phyloP scores from a whole-genome alignment of 768 basidiomycete species.

The Mycena amicta region DNA sequence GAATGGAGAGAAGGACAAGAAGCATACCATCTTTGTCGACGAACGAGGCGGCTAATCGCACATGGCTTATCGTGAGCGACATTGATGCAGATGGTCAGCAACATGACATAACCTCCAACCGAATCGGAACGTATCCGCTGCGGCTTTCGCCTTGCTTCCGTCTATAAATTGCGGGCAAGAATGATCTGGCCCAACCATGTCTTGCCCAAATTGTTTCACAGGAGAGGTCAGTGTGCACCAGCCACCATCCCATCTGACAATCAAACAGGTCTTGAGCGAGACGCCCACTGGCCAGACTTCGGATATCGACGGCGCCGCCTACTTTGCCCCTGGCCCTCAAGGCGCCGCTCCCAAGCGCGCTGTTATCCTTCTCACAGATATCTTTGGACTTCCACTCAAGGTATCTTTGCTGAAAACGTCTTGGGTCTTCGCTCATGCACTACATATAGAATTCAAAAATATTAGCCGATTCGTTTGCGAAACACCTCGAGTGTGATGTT shows the following conservation, averaged over 20 bases:
- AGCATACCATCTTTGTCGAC: too few relatives aligned
- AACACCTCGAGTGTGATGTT: constrained; percentile 42
- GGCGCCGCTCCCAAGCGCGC: constrained; percentile 28
- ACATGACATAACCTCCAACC: too few relatives aligned
- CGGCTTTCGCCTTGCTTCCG: too few relatives aligned
- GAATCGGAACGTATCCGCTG: too few relatives aligned
- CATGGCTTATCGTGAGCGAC: not conserved
- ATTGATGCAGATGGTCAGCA: not conserved
- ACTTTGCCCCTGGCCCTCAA: constrained; percentile 28
- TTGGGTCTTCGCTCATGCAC: constrained; percentile 20
- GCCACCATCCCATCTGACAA: too few relatives aligned
- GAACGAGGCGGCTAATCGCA: not conserved
- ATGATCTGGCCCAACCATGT: constrained; percentile 18
- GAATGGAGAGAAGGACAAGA: too few relatives aligned
- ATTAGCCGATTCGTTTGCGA: constrained; percentile 41
- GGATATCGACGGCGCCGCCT: constrained; percentile 26
- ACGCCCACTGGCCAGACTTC: constrained; percentile 34
- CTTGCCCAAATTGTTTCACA: constrained; percentile 34
- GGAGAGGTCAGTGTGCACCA: too few relatives aligned
- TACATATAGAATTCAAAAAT: constrained; percentile 41
- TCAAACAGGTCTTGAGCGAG: constrained; percentile 39
- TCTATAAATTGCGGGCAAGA: too few relatives aligned
- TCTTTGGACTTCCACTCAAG: constrained; percentile 39
- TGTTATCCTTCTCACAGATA: constrained; percentile 44
- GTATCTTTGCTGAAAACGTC: too few relatives aligned